Evolutionary conservation across 768 basidiomycete species (phyloP).

Genomic region (Pleurotus djamor): DNA sequence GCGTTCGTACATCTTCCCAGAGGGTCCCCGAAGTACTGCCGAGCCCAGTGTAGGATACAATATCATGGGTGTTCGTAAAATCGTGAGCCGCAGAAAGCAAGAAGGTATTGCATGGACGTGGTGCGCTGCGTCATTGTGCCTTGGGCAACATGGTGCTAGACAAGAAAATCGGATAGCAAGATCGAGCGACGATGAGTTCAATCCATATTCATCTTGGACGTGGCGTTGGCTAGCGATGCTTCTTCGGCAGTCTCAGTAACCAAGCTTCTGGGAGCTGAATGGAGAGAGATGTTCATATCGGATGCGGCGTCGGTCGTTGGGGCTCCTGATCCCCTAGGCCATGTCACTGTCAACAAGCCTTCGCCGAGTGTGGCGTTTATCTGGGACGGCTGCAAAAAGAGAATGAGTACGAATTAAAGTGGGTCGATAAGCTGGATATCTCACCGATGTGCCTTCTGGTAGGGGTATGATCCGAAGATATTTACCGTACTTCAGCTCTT

Average conservation of each 20-base stretch:
- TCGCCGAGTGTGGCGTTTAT: conserved; percentile 12
- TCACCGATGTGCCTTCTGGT: conserved; percentile 9
- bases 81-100: no score
- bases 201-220: conserved; percentile 5
- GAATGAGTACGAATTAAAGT: neutral
- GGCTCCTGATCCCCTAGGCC: conserved; percentile 8
- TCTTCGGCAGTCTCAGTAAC: neutral
- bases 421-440: neutral
- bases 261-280: neutral
- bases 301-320: neutral
- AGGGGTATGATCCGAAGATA: conserved; percentile 11
- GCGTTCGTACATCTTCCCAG: no score
- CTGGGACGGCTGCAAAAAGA: conserved; percentile 5
- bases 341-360: conserved; percentile 13
- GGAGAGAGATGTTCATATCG: conserved; percentile 3
- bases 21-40: no score
- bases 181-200: neutral
- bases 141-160: no score
- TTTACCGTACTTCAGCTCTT: conserved; percentile 15
- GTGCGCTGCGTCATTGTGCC: no score
- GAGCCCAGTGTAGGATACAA: no score
- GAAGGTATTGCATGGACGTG: no score
- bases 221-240: neutral
- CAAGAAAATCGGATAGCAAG: no score
- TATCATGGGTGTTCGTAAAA: no score